These are phyloP conservation scores for Diplosphaera chodatii DNA, from an alignment of 139 green algal genomes.

Conservation along the genomic window DNA sequence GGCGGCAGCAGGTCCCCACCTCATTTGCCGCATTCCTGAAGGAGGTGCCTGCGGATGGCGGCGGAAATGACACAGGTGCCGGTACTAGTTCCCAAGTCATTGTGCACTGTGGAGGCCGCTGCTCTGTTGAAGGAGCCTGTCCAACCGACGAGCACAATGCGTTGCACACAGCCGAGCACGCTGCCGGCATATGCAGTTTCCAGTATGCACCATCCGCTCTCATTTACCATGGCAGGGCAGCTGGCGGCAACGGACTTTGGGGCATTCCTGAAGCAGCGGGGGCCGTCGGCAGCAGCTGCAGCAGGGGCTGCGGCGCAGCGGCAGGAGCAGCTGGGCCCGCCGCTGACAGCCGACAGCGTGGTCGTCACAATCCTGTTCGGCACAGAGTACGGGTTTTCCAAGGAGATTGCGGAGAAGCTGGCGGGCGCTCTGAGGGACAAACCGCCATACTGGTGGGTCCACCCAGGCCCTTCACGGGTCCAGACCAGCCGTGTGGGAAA, in stretches of 20 bases:
- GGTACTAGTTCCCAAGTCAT: too few species aligned
- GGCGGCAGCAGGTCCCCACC: too few species aligned
- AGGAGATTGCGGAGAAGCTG: conserved; percentile 79
- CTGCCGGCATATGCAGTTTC: background rate
- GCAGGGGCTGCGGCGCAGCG: too few species aligned
- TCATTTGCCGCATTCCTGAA: too few species aligned
- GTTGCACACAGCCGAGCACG: too few species aligned
- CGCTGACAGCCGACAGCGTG: background rate
- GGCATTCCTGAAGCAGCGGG: background rate
- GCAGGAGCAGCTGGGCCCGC: background rate
- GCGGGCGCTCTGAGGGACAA: conserved; percentile 11
- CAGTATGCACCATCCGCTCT: too few species aligned
- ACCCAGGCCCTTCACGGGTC: too few species aligned
- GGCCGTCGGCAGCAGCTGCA: background rate
- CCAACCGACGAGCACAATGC: too few species aligned
- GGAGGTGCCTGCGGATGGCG: background rate
- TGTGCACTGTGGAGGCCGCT: too few species aligned
- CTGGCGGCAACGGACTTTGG: background rate
- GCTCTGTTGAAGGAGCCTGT: background rate
- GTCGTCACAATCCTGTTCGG: conserved; percentile 69
- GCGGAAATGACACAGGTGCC: background rate
- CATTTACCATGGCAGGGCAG: too few species aligned
- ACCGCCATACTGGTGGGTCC: background rate
- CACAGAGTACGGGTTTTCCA: conserved; percentile 84
- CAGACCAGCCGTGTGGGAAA: too few species aligned